Percentiles rank a stretch among this genome's conserved stretches.
Evolutionary conservation across 164 flowering plant species (phyloP).

Genomic region (Aristolochia californica): DNA sequence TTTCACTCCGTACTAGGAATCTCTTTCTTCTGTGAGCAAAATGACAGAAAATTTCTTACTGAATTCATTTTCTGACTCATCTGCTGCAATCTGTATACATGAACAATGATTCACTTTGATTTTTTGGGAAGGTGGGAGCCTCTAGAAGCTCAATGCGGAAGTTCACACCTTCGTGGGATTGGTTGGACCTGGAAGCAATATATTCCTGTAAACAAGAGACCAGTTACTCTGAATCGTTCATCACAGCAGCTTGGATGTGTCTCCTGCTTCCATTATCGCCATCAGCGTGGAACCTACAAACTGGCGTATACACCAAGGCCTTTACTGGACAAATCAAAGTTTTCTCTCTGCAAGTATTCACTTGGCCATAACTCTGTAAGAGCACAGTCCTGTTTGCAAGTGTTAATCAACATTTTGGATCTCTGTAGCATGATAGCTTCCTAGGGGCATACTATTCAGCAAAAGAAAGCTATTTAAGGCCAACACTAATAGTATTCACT

Average conservation of each 20-base stretch:
- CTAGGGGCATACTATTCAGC: no score
- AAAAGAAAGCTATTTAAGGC: no score
- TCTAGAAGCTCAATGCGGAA: conserved; percentile 16
- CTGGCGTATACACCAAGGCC: conserved; percentile 21
- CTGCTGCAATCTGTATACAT: neutral
- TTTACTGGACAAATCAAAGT: conserved; percentile 40
- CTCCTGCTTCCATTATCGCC: conserved; percentile 29
- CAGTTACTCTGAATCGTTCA: conserved; percentile 8
- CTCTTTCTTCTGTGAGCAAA: no score
- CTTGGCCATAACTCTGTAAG: conserved; percentile 32
- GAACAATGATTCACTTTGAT: neutral
- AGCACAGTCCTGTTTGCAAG: neutral
- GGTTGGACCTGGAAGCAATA: conserved; percentile 12
- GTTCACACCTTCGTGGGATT: conserved; percentile 13
- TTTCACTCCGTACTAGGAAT: no score
- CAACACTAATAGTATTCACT: neutral
- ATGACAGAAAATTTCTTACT: neutral
- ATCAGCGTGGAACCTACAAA: conserved; percentile 7
- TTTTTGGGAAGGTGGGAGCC: conserved; percentile 24
- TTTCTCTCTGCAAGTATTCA: conserved; percentile 20
- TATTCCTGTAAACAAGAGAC: conserved; percentile 14
- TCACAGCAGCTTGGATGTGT: conserved; percentile 13
- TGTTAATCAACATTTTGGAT: neutral
- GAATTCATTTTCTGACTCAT: neutral
- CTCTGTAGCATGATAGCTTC: no score